These are phyloP conservation scores for Thymus quinquecostatus DNA, from an alignment of 257 asterid species.

Conservation along the genomic window DNA sequence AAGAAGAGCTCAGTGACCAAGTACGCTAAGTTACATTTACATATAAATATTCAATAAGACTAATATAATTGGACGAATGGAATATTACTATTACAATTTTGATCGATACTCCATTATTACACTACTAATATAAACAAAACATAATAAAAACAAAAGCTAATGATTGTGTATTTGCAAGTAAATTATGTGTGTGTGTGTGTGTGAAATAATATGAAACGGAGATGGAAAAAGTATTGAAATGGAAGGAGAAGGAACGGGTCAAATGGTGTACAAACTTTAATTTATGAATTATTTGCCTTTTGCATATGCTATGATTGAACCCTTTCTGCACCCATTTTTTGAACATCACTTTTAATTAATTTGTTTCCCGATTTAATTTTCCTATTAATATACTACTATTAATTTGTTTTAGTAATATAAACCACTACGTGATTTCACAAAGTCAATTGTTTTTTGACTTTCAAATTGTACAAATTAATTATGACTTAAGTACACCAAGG, in stretches of 20 bases:
- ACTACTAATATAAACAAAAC: too few relatives aligned
- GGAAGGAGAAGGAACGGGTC: conserved; percentile 22
- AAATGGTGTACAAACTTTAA: background rate
- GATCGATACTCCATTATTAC: too few relatives aligned
- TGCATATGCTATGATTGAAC: background rate
- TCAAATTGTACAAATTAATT: background rate
- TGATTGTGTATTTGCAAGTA: too few relatives aligned
- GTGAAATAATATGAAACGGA: background rate
- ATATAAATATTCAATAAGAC: too few relatives aligned
- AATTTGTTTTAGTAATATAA: background rate
- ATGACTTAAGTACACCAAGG: too few relatives aligned
- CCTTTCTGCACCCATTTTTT: background rate
- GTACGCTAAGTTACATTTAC: too few relatives aligned
- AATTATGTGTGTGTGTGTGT: background rate
- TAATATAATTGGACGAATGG: too few relatives aligned
- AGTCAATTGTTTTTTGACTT: background rate
- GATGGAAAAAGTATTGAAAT: background rate
- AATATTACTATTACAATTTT: too few relatives aligned
- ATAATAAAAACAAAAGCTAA: too few relatives aligned
- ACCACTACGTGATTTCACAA: background rate
- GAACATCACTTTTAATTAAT: background rate
- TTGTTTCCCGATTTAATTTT: background rate
- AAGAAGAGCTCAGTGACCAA: too few relatives aligned
- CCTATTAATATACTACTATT: background rate
- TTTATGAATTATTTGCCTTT: background rate